Conservation (phyloP, 208 protist species). For the Trypanosoma scelopori region DNA sequence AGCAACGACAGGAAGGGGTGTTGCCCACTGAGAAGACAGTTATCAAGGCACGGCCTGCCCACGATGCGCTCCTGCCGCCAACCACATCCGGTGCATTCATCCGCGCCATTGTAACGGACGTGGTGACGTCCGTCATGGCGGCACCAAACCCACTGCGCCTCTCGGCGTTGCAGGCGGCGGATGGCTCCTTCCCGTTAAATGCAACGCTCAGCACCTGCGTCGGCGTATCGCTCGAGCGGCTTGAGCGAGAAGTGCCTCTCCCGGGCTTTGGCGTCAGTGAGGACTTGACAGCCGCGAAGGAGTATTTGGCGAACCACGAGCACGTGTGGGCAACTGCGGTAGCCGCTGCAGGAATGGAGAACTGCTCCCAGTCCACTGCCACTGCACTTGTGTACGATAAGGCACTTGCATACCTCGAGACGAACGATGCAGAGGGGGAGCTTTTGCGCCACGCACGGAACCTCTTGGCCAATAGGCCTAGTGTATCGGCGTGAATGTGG, state of each 20-base stretch:
- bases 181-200: slow-evolving; percentile 45
- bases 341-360: slow-evolving; percentile 36
- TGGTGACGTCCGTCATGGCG: slow-evolving; percentile 28
- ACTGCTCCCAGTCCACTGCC: slow-evolving; percentile 8
- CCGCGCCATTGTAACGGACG: slow-evolving; percentile 28
- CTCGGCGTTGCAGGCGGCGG: slow-evolving; percentile 35
- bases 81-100: slow-evolving; percentile 30
- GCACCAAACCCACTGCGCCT: slow-evolving; percentile 29
- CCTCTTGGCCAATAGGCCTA: neutral
- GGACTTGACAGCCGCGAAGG: slow-evolving; percentile 8
- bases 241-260: slow-evolving; percentile 27
- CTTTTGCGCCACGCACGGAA: slow-evolving; percentile 23
- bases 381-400: slow-evolving; percentile 29
- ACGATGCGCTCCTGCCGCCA: slow-evolving; percentile 4
- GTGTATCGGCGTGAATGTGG: neutral
- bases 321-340: slow-evolving; percentile 54
- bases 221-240: slow-evolving; percentile 17
- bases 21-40: neutral
- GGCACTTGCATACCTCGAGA: slow-evolving; percentile 27
- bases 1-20: neutral
- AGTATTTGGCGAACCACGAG: slow-evolving; percentile 18
- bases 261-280: slow-evolving; percentile 15
- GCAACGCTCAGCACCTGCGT: slow-evolving; percentile 25
- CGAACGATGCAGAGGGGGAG: slow-evolving; percentile 24
- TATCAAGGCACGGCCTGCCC: neutral